Conservation (phyloP, 768 basidiomycete species). For the Collybiopsis confluens region DNA sequence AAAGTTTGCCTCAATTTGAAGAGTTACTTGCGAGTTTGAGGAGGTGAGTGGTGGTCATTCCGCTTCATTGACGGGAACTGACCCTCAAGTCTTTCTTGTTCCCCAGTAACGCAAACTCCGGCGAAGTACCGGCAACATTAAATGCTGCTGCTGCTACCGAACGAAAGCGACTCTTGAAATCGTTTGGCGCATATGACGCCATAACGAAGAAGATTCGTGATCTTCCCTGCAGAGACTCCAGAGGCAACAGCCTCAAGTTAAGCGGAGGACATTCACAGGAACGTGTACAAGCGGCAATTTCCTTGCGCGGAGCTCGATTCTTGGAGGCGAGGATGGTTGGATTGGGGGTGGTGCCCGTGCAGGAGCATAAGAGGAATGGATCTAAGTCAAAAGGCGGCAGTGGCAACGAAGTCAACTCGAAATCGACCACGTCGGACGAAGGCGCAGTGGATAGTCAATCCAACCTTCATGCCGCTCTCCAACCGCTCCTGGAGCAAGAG, state of each 20-base stretch:
- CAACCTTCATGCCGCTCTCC: conserved; percentile 65
- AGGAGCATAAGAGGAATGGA: not conserved
- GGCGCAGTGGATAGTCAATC: conserved; percentile 35
- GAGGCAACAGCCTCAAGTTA: not conserved
- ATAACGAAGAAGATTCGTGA: conserved; percentile 80
- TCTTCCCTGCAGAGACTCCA: conserved; percentile 52
- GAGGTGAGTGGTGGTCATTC: conserved; percentile 12
- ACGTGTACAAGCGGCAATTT: conserved; percentile 78
- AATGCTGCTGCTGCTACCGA: conserved; percentile 64
- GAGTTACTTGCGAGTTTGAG: conserved; percentile 72
- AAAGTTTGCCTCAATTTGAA: conserved; percentile 81
- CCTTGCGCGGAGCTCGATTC: conserved; percentile 72
- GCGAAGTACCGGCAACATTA: conserved; percentile 22
- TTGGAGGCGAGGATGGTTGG: conserved; percentile 6
- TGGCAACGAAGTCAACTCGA: conserved; percentile 15
- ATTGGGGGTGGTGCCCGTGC: not conserved
- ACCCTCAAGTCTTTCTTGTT: conserved; percentile 25
- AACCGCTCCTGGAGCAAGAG: conserved; percentile 93
- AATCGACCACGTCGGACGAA: conserved; percentile 7
- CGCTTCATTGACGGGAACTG: conserved; percentile 15
- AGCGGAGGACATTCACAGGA: conserved; percentile 65
- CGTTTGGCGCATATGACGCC: conserved; percentile 86
- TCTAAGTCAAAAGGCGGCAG: conserved; percentile 15
- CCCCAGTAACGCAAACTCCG: not conserved
- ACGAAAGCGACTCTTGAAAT: conserved; percentile 79